Evolutionary conservation across 2,329 filamentous ascomycete species (phyloP), one percentile per base, ranked within the genome.

Genomic region (Colletotrichum tofieldiae): DNA sequence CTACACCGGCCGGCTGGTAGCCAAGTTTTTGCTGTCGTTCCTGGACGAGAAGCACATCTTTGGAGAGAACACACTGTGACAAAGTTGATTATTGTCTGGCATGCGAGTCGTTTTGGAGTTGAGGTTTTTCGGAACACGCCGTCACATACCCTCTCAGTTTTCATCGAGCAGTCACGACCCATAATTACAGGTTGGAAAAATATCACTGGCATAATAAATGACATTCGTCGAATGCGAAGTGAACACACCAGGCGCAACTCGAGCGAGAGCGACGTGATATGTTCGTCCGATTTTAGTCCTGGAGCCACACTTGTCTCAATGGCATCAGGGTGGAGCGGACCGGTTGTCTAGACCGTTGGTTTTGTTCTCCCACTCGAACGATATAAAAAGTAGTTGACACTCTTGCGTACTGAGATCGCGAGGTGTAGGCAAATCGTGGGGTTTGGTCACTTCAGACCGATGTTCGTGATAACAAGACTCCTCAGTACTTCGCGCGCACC

Each of bases 271-370:
- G 20, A 23, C 51, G 49, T 64, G 45, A 56, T 55, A 86, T 90
- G 87, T 91, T 78, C 87, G 88, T 88, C 88, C 87, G 85, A 84
- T 86, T 86, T 86, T 91, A 91, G 89, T 91, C 89, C 89, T 85
- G 86, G 84, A 85, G 82, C 82, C 87, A 87, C 87, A 90, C 85
- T 82, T 16, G 64, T 72, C 72, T 87, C 85, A 83, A 86, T 88
- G 85, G 83, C 84, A 87, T 83, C 88, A 89, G 89, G 89, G 89
- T 91, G 89, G 89, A 91, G 86, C 84, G 86, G 88, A 89, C 88
- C 79, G 89, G 89, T 88, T 91, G 89, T 91, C 89, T 90, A 90
- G 89, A 88, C 89, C 89, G 81, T 86, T 81, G 82, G 83, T 79
- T 90, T 86, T 85, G 90, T 87, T 91, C 87, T 89, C 89, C 90